phyloP scores from a whole-genome alignment of 2,329 filamentous ascomycete genomes.

The Mariannaea elegans region DNA sequence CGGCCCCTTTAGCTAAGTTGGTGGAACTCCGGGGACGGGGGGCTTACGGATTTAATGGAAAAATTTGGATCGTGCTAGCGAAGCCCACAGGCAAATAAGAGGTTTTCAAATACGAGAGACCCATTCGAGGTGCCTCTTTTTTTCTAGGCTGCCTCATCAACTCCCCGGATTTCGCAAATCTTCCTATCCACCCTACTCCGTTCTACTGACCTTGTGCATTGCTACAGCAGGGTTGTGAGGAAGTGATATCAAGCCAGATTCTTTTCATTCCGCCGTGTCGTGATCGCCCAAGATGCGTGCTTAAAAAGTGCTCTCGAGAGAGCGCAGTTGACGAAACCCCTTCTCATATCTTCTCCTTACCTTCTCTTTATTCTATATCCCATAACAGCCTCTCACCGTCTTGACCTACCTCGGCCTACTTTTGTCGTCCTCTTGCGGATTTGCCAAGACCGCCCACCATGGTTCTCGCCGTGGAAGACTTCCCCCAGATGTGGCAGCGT shows the following conservation, averaged over 20 bases:
- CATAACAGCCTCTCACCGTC: background rate
- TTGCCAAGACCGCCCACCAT: constrained; percentile 27
- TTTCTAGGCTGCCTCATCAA: background rate
- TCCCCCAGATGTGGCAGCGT: constrained; percentile 84
- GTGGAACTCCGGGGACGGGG: background rate
- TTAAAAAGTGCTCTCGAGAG: constrained; percentile 19
- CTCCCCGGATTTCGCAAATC: background rate
- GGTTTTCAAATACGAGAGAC: no score
- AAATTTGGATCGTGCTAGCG: background rate
- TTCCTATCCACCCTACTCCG: background rate
- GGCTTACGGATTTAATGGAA: background rate
- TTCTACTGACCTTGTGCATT: no score
- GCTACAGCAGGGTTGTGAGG: background rate
- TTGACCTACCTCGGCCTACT: no score
- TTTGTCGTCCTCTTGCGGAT: background rate
- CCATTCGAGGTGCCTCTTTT: background rate
- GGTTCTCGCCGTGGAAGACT: constrained; percentile 60
- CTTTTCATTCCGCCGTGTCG: background rate
- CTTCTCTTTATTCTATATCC: background rate
- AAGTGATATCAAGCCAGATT: background rate
- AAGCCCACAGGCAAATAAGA: background rate
- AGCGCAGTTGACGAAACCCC: constrained; percentile 16
- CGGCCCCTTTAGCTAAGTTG: background rate
- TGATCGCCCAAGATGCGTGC: constrained; percentile 17
- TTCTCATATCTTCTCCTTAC: background rate